A percentile compares a stretch with the other conserved stretches of the same genome.
Conservation (phyloP, 2,329 filamentous ascomycete species). For the Whalleya microplaca region DNA sequence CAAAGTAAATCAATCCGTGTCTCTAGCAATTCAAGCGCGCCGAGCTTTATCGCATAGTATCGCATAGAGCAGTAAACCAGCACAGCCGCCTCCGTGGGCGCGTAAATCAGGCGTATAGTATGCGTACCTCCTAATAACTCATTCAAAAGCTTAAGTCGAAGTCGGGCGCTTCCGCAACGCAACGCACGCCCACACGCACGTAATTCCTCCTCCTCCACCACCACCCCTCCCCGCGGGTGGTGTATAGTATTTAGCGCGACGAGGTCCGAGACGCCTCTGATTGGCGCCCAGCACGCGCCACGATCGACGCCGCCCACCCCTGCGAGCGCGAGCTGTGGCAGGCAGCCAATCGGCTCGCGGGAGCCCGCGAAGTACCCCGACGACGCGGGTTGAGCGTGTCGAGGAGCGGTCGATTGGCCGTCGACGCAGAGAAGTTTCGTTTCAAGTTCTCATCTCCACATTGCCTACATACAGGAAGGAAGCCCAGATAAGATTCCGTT, state of each 20-base stretch:
- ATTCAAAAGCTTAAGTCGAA: neutral
- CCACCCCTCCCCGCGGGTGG: too few relatives aligned
- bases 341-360: conserved; percentile 16
- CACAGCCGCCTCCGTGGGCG: conserved; percentile 23
- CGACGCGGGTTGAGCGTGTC: conserved; percentile 9
- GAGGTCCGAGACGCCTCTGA: conserved; percentile 4
- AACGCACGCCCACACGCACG: conserved; percentile 1
- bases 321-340: neutral
- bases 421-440: conserved; percentile 22
- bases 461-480: too few relatives aligned
- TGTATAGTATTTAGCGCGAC: neutral
- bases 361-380: conserved; percentile 9
- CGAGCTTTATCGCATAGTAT: neutral
- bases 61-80: conserved; percentile 2
- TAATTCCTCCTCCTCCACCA: too few relatives aligned
- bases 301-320: too few relatives aligned
- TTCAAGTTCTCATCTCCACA: conserved; percentile 32
- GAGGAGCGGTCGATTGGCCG: conserved; percentile 12
- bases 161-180: too few relatives aligned
- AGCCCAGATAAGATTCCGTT: conserved; percentile 15
- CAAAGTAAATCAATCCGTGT: too few relatives aligned
- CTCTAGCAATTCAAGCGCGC: conserved; percentile 19
- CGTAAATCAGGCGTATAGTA: conserved; percentile 5
- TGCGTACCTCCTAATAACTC: too few relatives aligned
- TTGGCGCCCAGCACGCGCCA: conserved; percentile 19